A percentile compares a stretch with the other conserved stretches of the same genome.
Evolutionary conservation across 768 basidiomycete species (phyloP).

Genomic region (Tephrocybe sp.): DNA sequence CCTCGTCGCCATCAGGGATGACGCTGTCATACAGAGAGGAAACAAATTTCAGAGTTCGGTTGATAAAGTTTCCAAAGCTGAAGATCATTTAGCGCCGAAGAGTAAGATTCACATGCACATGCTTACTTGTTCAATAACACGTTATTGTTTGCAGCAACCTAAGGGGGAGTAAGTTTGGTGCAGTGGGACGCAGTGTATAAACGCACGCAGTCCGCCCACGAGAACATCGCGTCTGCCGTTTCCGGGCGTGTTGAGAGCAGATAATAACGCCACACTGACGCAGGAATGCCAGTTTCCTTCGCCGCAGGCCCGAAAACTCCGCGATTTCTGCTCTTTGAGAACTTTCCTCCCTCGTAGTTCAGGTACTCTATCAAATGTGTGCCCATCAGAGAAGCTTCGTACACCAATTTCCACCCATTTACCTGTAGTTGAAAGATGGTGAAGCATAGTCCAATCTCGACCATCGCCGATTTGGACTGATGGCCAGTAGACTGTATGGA

Average conservation of each 20-base stretch:
- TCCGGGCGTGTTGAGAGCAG: constrained; percentile 91
- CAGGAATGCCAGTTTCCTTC: constrained; percentile 88
- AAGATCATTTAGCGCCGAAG: not conserved
- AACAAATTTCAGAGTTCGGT: constrained; percentile 91
- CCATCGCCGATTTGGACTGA: constrained; percentile 88
- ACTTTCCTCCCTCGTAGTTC: constrained; percentile 98
- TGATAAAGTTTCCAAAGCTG: constrained; percentile 97
- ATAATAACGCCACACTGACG: constrained; percentile 98
- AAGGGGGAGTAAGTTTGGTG: not conserved
- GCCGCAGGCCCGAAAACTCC: constrained; percentile 97
- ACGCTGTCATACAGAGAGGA: constrained; percentile 79
- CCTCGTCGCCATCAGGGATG: constrained; percentile 78
- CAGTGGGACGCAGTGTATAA: not conserved
- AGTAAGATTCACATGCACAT: not conserved
- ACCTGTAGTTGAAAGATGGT: constrained; percentile 96
- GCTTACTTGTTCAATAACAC: constrained; percentile 89
- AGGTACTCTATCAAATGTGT: constrained; percentile 71
- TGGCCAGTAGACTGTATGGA: constrained; percentile 96
- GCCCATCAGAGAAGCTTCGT: not conserved
- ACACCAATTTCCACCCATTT: constrained; percentile 18
- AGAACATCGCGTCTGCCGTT: constrained; percentile 93
- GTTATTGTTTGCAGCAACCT: constrained; percentile 93
- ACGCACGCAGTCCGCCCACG: constrained; percentile 91
- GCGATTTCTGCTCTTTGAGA: constrained; percentile 95
- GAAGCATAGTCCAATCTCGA: constrained; percentile 89